phyloP scores from a whole-genome alignment of 179 eudicot species.

The Heliamphora ciliata region DNA sequence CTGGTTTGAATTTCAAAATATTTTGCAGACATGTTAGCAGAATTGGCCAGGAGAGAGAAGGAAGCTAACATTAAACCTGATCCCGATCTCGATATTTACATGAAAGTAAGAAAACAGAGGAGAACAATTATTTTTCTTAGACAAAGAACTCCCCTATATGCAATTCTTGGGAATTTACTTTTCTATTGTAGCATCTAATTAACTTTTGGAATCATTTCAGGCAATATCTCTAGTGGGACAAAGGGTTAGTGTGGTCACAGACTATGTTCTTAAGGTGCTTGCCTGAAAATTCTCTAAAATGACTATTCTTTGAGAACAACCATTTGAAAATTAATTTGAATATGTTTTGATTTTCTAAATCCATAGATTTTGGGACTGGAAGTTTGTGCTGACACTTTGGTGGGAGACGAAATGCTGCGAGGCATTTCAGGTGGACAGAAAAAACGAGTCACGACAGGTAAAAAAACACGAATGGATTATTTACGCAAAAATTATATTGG shows the following conservation, averaged over 20 bases:
- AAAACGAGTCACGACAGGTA: conserved; percentile 81
- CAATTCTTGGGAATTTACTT: background rate
- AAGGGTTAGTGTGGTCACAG: conserved; percentile 27
- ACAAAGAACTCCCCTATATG: background rate
- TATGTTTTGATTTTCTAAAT: background rate
- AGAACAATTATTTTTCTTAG: background rate
- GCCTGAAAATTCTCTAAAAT: background rate
- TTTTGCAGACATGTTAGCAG: conserved; percentile 33
- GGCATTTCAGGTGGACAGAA: conserved; percentile 84
- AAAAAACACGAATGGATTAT: background rate
- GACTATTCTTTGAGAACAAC: background rate
- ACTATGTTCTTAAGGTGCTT: conserved; percentile 30
- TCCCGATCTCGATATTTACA: conserved; percentile 32
- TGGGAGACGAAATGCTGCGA: conserved; percentile 75
- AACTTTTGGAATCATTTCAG: conserved; percentile 9
- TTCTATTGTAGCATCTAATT: conserved; percentile 1
- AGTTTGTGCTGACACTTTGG: conserved; percentile 76
- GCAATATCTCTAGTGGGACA: conserved; percentile 28
- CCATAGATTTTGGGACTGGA: conserved; percentile 73
- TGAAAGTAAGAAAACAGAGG: conserved; percentile 24
- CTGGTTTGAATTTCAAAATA: background rate
- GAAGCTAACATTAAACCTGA: conserved; percentile 36
- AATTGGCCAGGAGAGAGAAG: conserved; percentile 32
- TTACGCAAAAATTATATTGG: too few species aligned
- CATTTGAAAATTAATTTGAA: too few species aligned